Percentiles rank a stretch among this genome's conserved stretches.
phyloP scores from a whole-genome alignment of 176 grass and related monocot genomes.

The Triticum monococcum region DNA sequence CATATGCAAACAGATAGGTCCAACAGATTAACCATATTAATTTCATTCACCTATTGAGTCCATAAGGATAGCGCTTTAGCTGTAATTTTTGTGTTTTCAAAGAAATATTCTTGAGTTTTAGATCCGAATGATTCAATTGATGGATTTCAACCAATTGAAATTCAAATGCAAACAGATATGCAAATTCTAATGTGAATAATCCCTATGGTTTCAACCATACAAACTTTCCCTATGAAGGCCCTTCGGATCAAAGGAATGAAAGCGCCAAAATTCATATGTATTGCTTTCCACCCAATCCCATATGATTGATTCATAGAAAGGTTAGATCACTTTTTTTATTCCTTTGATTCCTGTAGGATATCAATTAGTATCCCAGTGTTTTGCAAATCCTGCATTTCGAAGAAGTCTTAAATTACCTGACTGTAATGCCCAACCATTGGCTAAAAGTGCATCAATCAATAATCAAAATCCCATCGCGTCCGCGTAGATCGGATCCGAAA shows the following conservation, averaged over 20 bases:
- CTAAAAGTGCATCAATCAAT: background rate
- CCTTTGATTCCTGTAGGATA: background rate
- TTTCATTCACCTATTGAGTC: background rate
- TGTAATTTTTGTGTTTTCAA: background rate
- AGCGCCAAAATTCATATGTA: background rate
- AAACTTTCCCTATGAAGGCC: background rate
- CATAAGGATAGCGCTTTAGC: background rate
- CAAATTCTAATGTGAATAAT: background rate
- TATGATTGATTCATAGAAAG: no score
- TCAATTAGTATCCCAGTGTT: background rate
- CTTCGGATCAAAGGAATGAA: background rate
- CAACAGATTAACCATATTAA: background rate
- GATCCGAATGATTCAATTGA: background rate
- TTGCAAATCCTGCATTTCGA: background rate
- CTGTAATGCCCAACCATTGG: background rate
- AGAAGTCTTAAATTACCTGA: background rate
- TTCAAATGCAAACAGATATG: no score
- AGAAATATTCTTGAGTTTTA: background rate
- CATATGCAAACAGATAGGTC: background rate
- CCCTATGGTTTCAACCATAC: background rate
- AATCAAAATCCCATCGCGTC: background rate
- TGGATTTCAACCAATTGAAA: background rate
- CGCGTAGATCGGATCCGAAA: slow-evolving; percentile 40
- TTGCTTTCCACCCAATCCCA: background rate
- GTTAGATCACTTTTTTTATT: no score